Conservation (phyloP, 768 basidiomycete genomes). For the Aureoboletus auriporus region DNA sequence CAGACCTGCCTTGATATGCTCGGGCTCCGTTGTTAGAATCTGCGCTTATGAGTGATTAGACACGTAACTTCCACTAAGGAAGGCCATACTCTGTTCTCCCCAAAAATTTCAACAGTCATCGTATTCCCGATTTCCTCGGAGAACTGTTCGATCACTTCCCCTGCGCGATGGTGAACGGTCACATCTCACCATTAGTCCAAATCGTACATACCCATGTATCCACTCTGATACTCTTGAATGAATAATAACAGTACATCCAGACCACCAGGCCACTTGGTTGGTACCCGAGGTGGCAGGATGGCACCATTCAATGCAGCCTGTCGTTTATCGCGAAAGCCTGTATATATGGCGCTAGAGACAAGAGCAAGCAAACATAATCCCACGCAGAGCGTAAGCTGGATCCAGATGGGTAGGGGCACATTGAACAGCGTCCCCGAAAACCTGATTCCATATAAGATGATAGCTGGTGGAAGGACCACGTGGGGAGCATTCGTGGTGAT, state of each 20-base stretch:
- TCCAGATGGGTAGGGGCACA: conserved; percentile 13
- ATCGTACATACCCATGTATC: conserved; percentile 27
- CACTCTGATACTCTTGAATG: conserved; percentile 20
- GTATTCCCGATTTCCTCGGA: conserved; percentile 28
- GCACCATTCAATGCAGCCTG: conserved; percentile 24
- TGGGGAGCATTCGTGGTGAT: conserved; percentile 23
- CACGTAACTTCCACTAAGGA: background rate
- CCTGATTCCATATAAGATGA: conserved; percentile 13
- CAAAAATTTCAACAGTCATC: conserved; percentile 33
- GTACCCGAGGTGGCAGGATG: conserved; percentile 30
- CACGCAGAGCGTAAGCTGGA: conserved; percentile 12
- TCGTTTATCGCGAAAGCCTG: conserved; percentile 10
- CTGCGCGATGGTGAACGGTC: conserved; percentile 15
- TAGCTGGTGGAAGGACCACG: conserved; percentile 14
- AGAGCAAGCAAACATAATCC: conserved; percentile 24
- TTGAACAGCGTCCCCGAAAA: conserved; percentile 8
- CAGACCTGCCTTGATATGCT: conserved; percentile 38
- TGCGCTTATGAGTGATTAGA: conserved; percentile 12
- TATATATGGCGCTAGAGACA: conserved; percentile 8
- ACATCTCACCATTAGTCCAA: background rate
- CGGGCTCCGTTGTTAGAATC: conserved; percentile 47
- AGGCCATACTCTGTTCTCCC: conserved; percentile 33
- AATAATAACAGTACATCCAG: conserved; percentile 28
- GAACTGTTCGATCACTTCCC: conserved; percentile 23
- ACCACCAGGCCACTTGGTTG: conserved; percentile 34